Evolutionary conservation across 2,329 filamentous ascomycete species (phyloP).

Genomic region (Chrysoporthe deuterocubensis): DNA sequence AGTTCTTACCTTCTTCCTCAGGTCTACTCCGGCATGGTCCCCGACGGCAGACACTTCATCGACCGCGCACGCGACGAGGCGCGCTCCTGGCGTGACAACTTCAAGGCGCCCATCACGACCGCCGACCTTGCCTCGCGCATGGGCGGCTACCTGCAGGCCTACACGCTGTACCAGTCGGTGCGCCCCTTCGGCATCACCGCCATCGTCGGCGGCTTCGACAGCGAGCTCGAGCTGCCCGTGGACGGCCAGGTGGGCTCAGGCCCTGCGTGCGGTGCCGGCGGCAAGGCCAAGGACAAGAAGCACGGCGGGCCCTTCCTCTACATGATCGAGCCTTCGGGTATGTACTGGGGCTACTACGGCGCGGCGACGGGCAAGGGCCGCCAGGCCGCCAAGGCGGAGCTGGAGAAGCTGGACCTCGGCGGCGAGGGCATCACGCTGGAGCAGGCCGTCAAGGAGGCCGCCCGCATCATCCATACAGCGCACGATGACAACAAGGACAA

Average conservation of each 20-base stretch:
- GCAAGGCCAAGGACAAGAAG: slow-evolving; percentile 74
- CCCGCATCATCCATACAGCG: slow-evolving; percentile 93
- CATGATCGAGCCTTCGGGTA: slow-evolving; percentile 97
- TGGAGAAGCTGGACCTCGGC: slow-evolving; percentile 93
- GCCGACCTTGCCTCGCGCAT: slow-evolving; percentile 88
- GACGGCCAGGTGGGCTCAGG: slow-evolving; percentile 89
- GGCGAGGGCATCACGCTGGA: slow-evolving; percentile 76
- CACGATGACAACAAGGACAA: slow-evolving; percentile 99
- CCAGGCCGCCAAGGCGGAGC: slow-evolving; percentile 95
- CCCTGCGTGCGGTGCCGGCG: slow-evolving; percentile 78
- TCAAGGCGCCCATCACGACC: slow-evolving; percentile 92
- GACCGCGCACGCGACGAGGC: slow-evolving; percentile 94
- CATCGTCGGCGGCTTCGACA: slow-evolving; percentile 93
- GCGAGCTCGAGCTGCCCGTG: slow-evolving; percentile 80
- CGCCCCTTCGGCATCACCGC: slow-evolving; percentile 96
- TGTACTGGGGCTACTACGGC: slow-evolving; percentile 99
- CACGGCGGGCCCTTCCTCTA: slow-evolving; percentile 92
- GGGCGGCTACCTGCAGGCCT: slow-evolving; percentile 94
- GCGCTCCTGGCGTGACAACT: slow-evolving; percentile 85
- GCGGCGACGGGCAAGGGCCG: slow-evolving; percentile 96
- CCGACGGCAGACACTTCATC: slow-evolving; percentile 93
- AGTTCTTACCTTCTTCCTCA: slow-evolving; percentile 41
- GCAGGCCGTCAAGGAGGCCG: slow-evolving; percentile 94
- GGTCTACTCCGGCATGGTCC: slow-evolving; percentile 93
- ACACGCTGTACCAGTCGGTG: slow-evolving; percentile 96